A percentile compares a stretch with the other conserved stretches of the same genome.
Conservation (phyloP, 2,329 filamentous ascomycete species). For the Tolypocladium inflatum region DNA sequence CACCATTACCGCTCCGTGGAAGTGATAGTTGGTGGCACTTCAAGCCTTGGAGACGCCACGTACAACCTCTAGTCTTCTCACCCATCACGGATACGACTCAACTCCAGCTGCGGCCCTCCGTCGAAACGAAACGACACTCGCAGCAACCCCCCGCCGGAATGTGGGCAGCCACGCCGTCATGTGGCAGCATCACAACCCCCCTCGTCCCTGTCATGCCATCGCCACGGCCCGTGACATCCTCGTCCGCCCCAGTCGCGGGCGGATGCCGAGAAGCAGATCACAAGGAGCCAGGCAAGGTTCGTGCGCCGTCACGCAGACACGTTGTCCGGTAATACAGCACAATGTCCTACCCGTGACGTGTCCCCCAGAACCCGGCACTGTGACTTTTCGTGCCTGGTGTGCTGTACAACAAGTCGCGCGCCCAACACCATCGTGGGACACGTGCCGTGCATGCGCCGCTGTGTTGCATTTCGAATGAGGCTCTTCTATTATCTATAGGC, state of each 20-base stretch:
- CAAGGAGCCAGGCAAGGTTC: not conserved
- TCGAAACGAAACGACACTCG: not conserved
- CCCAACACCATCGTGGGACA: not conserved
- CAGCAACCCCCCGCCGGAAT: not conserved
- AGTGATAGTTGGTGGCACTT: not conserved
- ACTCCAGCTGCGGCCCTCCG: not conserved
- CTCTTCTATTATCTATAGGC: not conserved
- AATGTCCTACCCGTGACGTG: not conserved
- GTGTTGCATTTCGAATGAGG: not conserved
- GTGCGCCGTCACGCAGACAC: not conserved
- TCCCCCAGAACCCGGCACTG: not conserved
- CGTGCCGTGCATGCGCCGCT: not conserved
- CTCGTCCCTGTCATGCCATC: not conserved
- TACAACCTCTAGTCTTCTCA: not conserved
- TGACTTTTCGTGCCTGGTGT: not conserved
- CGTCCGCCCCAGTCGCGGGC: not conserved
- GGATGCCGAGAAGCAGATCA: not conserved
- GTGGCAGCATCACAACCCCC: not conserved
- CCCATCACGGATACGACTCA: not conserved
- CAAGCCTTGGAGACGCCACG: not conserved
- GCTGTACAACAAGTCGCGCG: not conserved
- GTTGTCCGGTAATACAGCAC: not conserved
- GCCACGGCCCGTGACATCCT: not conserved
- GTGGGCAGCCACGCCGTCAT: not conserved
- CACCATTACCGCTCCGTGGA: not conserved